phyloP scores from a whole-genome alignment of 2,329 filamentous ascomycete genomes.

The Mycogone perniciosa region DNA sequence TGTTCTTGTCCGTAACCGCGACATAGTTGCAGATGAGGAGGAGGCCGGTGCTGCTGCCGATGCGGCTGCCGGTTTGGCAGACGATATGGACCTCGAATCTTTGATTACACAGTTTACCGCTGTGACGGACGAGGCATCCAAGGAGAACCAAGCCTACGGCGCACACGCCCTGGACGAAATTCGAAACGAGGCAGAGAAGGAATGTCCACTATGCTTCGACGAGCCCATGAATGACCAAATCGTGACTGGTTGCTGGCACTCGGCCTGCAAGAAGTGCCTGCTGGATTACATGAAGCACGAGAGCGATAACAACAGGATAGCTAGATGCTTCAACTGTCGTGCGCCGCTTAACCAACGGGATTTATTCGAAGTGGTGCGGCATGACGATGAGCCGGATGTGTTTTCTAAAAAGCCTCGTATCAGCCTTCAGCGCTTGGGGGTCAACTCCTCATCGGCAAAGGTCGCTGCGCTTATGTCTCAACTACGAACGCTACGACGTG shows the following conservation, averaged over 20 bases:
- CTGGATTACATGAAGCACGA: constrained; percentile 85
- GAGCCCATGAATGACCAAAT: constrained; percentile 93
- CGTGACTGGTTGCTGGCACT: constrained; percentile 97
- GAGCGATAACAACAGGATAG: constrained; percentile 64
- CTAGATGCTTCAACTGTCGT: constrained; percentile 87
- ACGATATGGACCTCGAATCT: constrained; percentile 91
- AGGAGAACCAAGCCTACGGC: constrained; percentile 62
- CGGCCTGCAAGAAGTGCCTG: constrained; percentile 90
- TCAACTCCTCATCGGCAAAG: constrained; percentile 75
- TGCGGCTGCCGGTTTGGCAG: constrained; percentile 71
- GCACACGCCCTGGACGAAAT: constrained; percentile 87
- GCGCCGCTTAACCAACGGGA: constrained; percentile 75
- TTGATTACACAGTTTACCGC: constrained; percentile 80
- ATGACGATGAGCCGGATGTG: constrained; percentile 55
- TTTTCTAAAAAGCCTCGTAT: constrained; percentile 44
- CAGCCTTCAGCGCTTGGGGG: constrained; percentile 53
- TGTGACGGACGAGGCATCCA: constrained; percentile 54
- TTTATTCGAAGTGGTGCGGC: constrained; percentile 83
- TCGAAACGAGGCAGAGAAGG: constrained; percentile 76
- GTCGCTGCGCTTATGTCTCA: constrained; percentile 72
- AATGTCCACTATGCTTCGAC: constrained; percentile 92
- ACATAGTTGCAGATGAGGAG: constrained; percentile 80
- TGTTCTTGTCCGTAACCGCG: constrained; percentile 76
- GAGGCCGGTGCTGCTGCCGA: constrained; percentile 70
- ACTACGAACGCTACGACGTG: constrained; percentile 60